Base-by-base conservation (phyloP, 2,329 filamentous ascomycete genomes). In the Iodosphaeria phyllophila region DNA sequence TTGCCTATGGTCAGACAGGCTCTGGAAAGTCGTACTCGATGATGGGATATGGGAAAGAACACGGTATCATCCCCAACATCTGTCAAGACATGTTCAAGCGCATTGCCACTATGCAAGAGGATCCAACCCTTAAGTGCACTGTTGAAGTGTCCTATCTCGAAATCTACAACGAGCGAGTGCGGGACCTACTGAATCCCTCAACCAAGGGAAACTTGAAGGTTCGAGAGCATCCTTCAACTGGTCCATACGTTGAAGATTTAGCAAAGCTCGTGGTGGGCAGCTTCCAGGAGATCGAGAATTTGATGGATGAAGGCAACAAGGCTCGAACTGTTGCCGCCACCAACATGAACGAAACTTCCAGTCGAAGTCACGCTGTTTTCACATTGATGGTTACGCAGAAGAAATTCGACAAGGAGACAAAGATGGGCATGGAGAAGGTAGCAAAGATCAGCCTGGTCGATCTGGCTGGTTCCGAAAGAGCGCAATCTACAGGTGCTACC, bases 231-330 rank as follows among this genome's bases (percentile, higher is more conserved):
- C 89, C 89, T 3, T 91, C 86, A 3, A 93, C 89, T 2, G 89
- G 89, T 34, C 91, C 91, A 0, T 98, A 98, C 44, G 91, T 98
- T 26, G 89, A 98, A 51, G 89, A 98, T 57, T 60, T 98, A 40
- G 84, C 91, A 32, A 95, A 98, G 49, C 56, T 98, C 30, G 80
- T 89, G 2, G 89, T 98, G 20, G 71, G 82, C 37, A 86, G 82
- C 31, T 95, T 98, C 46, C 64, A 75, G 27, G 91, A 98, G 46
- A 95, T 98, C 36, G 89, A 98, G 43, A 74, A 93, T 44, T 56
- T 98, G 40, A 98, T 98, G 89, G 89, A 98, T 45, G 86, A 95
- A 52, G 89, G 89, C 42, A 98, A 98, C 60, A 98, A 98, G 54
- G 89, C 89, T 17, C 68, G 89, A 59, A 98, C 89, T 1, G 89